Evolutionary conservation across 306 rosid species (phyloP).

Genomic region (Rosa lucieae): DNA sequence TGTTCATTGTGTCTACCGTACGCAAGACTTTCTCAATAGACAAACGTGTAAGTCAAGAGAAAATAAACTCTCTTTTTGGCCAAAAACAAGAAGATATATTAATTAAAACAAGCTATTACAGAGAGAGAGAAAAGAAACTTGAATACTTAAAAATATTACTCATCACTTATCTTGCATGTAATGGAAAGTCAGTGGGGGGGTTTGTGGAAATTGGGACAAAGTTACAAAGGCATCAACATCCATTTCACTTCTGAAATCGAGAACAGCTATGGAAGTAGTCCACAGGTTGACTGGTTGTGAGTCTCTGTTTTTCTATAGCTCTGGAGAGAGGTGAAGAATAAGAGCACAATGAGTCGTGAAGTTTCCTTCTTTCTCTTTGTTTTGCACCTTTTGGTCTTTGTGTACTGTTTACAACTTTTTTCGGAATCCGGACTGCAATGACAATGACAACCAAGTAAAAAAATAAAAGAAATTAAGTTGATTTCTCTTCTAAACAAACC

Average conservation of each 20-base stretch:
- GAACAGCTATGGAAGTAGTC: not conserved
- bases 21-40: not conserved
- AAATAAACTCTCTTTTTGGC: not conserved
- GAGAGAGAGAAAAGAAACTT: not conserved
- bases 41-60: not conserved
- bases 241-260: not conserved
- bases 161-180: not conserved
- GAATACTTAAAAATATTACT: not conserved
- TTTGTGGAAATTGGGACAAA: not conserved
- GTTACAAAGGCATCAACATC: not conserved
- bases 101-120: too few species aligned
- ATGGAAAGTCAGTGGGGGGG: not conserved
- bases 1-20: too few species aligned
- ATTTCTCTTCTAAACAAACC: not conserved
- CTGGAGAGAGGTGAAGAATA: not conserved
- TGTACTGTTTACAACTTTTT: not conserved
- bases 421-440: not conserved
- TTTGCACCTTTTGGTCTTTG: not conserved
- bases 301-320: not conserved
- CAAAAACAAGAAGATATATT: too few species aligned
- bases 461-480: not conserved
- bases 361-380: not conserved
- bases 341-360: not conserved
- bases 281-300: slow-evolving; percentile 13
- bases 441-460: not conserved